A percentile compares a stretch with the other conserved stretches of the same genome.
These are phyloP conservation scores for Solanum sejunctum DNA, from an alignment of 257 asterid genomes.

Conservation along the genomic window DNA sequence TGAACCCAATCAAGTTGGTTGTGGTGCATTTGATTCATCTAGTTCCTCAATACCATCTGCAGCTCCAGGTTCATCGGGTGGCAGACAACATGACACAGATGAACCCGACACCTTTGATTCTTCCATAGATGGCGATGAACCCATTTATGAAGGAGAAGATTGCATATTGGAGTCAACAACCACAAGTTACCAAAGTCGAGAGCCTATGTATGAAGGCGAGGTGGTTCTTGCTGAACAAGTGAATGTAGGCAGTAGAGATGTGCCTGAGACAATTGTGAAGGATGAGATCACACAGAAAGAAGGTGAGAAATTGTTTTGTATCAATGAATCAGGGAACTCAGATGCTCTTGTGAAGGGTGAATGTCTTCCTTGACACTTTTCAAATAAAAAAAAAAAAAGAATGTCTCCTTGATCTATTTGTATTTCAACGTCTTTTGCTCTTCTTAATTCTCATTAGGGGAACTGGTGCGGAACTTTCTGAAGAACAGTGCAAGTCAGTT, in stretches of 20 bases:
- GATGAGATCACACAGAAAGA: conserved; percentile 40
- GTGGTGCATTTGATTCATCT: conserved; percentile 20
- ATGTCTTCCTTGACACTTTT: neutral
- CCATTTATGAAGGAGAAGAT: conserved; percentile 92
- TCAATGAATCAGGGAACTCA: neutral
- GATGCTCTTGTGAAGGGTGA: neutral
- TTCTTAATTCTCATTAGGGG: conserved; percentile 47
- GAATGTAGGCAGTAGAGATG: conserved; percentile 20
- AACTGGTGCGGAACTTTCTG: conserved; percentile 51
- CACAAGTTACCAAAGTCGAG: conserved; percentile 34
- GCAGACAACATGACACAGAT: conserved; percentile 13
- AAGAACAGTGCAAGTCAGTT: conserved; percentile 91
- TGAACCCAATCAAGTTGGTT: conserved; percentile 17
- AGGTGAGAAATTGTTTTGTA: conserved; percentile 35
- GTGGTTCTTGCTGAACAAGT: conserved; percentile 74
- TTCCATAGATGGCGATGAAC: conserved; percentile 42
- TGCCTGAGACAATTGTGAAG: conserved; percentile 17
- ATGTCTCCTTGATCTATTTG: neutral
- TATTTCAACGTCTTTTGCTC: neutral
- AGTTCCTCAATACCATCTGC: conserved; percentile 18
- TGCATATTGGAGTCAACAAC: conserved; percentile 55
- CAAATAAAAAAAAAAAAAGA: neutral
- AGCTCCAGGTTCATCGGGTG: conserved; percentile 28
- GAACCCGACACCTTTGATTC: conserved; percentile 33
- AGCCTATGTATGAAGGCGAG: conserved; percentile 97